Percentiles rank a stretch among this genome's conserved stretches.
These are phyloP conservation scores for Boletus edulis DNA, from an alignment of 768 basidiomycete species.

Conservation along the genomic window DNA sequence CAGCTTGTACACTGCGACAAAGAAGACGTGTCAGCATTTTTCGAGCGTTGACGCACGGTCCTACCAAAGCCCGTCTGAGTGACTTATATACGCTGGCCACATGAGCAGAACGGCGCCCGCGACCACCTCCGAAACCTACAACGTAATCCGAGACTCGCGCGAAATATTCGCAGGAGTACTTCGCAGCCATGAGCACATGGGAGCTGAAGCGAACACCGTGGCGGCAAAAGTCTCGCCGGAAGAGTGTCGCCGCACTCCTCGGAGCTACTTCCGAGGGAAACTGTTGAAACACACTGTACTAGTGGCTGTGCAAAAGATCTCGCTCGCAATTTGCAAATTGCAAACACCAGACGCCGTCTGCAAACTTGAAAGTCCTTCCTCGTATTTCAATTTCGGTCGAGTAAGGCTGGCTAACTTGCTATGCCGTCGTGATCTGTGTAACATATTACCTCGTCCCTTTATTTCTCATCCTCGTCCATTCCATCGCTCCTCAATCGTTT, in stretches of 20 bases:
- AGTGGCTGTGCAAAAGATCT: no score
- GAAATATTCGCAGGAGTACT: not conserved
- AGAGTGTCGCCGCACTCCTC: no score
- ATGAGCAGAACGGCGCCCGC: not conserved
- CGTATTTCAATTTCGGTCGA: not conserved
- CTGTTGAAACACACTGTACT: no score
- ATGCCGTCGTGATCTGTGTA: slow-evolving; percentile 26
- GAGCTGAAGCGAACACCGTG: not conserved
- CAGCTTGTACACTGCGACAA: not conserved
- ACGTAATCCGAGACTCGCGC: not conserved
- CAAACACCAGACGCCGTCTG: no score
- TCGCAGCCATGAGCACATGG: not conserved
- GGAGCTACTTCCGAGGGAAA: no score
- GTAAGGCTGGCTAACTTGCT: slow-evolving; percentile 26
- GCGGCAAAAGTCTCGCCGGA: no score
- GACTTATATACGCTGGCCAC: slow-evolving; percentile 5
- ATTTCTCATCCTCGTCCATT: slow-evolving; percentile 12
- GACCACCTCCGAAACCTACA: slow-evolving; percentile 1
- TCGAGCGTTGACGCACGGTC: not conserved
- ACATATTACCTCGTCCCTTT: slow-evolving; percentile 17
- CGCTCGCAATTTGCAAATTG: no score
- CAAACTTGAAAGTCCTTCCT: no score
- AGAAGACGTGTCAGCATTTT: slow-evolving; percentile 14
- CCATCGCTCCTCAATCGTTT: slow-evolving; percentile 11
- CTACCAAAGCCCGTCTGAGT: not conserved